Evolutionary conservation across 495 filamentous ascomycete genomes (phyloP), one percentile per base, ranked within the genome.

Genomic region (Wilcoxina mikolae): DNA sequence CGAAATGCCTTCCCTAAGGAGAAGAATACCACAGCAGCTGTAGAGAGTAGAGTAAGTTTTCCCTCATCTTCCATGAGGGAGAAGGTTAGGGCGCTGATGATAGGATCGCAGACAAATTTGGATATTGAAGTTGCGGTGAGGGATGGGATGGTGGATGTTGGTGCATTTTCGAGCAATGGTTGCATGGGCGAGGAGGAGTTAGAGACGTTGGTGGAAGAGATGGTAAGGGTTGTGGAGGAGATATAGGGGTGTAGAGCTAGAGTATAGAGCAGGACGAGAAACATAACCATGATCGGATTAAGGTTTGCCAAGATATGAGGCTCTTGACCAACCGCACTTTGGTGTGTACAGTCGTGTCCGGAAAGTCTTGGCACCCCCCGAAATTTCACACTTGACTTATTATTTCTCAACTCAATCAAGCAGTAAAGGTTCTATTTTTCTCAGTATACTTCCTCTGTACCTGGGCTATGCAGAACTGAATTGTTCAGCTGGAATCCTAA

Each of bases 51-150:
- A 46, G 58, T 65, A 61, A 17, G 47, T 28, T 3, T 15, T 7
- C 12, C 25, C 24, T 24, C 5, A 5, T 3, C 12, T 38, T 15
- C 27, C 10, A 23, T 26, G 27, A 5, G 4, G 27, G 5, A 17
- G 0, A 11, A 28, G 12, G 17, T 52, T 25, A 25, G 22, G 18
- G 22, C n/a, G 38, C 26, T 43, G 18, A 29, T 33, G 39, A 42
- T n/a, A n/a, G n/a, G n/a, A 27, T 4, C 25, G 38, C 28, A 69
- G 68, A 67, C 65, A 54, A 59, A 69, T 23, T 26, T 70, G 17
- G 69, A 71, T 61, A 57, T 71, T 22, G 69, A 71, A 52, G 60
- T 68, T 53, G 61, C 63, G 10, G 53, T 62, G 23, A 52, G 58
- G 4, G 57, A 60, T 0, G 55, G 59, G 31, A 53, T 51, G 26